A percentile compares a stretch with the other conserved stretches of the same genome.
These are phyloP conservation scores for Boletus rubropictus DNA, from an alignment of 768 basidiomycete species.

Conservation along the genomic window DNA sequence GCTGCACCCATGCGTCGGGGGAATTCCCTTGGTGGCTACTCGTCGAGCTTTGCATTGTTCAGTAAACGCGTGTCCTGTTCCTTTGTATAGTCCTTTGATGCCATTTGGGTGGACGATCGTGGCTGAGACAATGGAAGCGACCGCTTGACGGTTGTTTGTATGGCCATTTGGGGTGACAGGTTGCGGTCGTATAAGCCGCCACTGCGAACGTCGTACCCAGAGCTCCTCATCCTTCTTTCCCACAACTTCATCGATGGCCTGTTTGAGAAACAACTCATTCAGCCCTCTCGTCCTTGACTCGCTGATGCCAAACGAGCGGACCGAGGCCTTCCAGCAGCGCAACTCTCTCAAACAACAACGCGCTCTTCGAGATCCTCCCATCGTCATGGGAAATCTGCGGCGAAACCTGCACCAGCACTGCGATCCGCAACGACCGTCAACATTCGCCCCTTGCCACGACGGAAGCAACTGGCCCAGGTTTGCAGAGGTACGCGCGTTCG, in stretches of 20 bases:
- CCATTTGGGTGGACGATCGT: background rate
- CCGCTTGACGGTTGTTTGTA: conserved; percentile 20
- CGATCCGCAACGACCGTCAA: background rate
- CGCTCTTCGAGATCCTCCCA: background rate
- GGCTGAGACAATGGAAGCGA: background rate
- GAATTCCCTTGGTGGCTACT: background rate
- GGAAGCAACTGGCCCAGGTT: background rate
- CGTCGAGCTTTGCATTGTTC: background rate
- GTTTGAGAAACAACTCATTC: conserved; percentile 4
- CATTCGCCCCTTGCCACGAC: background rate
- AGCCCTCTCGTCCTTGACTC: background rate
- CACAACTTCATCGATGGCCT: background rate
- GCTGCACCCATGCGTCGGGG: conserved; percentile 4
- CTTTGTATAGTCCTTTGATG: background rate
- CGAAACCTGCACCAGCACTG: background rate
- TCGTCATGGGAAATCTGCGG: background rate
- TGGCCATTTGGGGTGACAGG: conserved; percentile 6
- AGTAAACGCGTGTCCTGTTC: background rate
- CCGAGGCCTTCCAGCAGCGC: background rate
- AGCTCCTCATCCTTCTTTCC: background rate
- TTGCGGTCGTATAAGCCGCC: background rate
- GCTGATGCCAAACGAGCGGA: background rate
- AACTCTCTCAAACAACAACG: background rate
- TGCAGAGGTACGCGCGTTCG: conserved; percentile 2
- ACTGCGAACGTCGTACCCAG: background rate